phyloP scores from a whole-genome alignment of 2,329 filamentous ascomycete species.

The Alternaria burnsii region DNA sequence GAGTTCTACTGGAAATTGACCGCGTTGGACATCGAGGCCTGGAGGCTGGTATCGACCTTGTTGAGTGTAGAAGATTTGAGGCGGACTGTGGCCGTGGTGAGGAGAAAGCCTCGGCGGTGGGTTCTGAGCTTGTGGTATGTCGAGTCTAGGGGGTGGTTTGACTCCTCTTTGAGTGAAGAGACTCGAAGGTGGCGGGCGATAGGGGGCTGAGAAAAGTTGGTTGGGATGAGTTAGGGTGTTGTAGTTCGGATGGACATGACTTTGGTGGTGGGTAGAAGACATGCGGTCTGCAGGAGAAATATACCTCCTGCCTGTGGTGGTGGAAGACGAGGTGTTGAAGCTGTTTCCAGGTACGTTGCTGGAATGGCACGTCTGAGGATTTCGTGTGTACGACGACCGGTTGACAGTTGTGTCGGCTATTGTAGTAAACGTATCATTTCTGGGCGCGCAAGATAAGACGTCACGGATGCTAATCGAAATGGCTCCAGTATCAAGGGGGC shows the following conservation, averaged over 20 bases:
- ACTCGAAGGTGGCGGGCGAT: neutral
- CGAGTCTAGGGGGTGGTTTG: neutral
- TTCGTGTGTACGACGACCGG: neutral
- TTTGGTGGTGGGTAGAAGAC: neutral
- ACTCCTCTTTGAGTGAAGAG: neutral
- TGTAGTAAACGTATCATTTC: neutral
- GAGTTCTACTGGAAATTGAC: neutral
- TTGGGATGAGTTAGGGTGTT: neutral
- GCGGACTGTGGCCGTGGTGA: neutral
- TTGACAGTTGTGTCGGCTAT: neutral
- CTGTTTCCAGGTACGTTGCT: neutral
- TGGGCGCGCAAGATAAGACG: neutral
- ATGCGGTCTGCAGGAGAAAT: neutral
- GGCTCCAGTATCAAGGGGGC: neutral
- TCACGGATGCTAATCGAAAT: neutral
- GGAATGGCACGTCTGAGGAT: neutral
- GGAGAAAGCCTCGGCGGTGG: neutral
- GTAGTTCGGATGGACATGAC: neutral
- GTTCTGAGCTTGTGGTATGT: neutral
- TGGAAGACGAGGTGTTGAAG: neutral
- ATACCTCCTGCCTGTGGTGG: neutral
- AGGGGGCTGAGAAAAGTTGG: neutral
- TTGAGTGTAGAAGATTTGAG: neutral
- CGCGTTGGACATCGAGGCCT: neutral
- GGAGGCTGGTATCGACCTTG: neutral